phyloP scores from a whole-genome alignment of 345 rosid species.

The Pugionium dolabratum region DNA sequence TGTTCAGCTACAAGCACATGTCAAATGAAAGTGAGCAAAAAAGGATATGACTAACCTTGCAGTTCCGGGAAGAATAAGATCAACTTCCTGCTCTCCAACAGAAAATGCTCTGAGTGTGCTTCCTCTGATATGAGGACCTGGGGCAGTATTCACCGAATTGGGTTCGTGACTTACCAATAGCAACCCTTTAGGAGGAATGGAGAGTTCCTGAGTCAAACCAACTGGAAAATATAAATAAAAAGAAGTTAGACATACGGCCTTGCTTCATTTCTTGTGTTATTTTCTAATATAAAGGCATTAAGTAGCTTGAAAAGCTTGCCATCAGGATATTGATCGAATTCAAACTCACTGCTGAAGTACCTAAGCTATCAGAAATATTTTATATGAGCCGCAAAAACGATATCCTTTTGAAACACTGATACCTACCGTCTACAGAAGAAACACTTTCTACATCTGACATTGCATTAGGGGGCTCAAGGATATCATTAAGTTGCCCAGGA shows the following conservation, averaged over 20 bases:
- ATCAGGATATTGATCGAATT: not conserved
- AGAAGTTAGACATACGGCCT: not conserved
- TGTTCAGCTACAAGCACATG: conserved; percentile 16
- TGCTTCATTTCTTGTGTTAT: conserved; percentile 1
- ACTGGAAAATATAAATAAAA: conserved; percentile 37
- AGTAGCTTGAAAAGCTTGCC: conserved; percentile 1
- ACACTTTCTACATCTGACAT: conserved; percentile 45
- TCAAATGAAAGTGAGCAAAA: conserved; percentile 7
- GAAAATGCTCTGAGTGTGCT: conserved; percentile 68
- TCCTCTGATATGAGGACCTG: conserved; percentile 90
- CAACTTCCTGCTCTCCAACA: conserved; percentile 79
- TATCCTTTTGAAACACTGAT: conserved; percentile 19
- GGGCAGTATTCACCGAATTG: conserved; percentile 57
- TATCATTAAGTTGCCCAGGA: conserved; percentile 65
- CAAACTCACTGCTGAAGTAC: conserved; percentile 12
- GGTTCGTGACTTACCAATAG: conserved; percentile 80
- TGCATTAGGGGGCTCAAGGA: conserved; percentile 55
- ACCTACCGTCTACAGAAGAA: conserved; percentile 55
- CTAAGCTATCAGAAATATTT: not conserved
- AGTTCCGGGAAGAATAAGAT: conserved; percentile 79
- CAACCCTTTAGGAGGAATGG: conserved; percentile 67
- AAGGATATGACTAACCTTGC: conserved; percentile 52
- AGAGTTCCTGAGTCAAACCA: conserved; percentile 46
- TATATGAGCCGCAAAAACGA: not conserved
- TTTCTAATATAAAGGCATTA: conserved; percentile 4